These are phyloP conservation scores for Aspergillus fischeri DNA, from an alignment of 2,329 filamentous ascomycete genomes.

Conservation along the genomic window DNA sequence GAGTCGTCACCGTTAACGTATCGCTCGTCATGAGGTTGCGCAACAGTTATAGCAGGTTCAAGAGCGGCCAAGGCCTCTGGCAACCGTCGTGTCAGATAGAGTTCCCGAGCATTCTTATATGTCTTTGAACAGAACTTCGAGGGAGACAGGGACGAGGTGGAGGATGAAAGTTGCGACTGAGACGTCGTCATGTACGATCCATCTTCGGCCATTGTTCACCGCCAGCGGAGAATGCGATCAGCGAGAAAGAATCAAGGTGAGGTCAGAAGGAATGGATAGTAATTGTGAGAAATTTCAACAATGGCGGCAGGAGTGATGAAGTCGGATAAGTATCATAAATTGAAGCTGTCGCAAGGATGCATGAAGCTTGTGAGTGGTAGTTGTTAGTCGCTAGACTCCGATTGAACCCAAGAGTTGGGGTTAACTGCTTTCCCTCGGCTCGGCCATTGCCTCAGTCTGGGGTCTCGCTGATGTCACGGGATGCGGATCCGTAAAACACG, in stretches of 20 bases:
- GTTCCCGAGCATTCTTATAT: constrained; percentile 88
- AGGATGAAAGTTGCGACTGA: constrained; percentile 59
- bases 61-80: constrained; percentile 85
- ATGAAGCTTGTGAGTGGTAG: not conserved
- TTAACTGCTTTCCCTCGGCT: not conserved
- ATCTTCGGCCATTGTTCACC: constrained; percentile 31
- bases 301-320: not conserved
- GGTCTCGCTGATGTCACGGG: not conserved
- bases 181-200: constrained; percentile 29
- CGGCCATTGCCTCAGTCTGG: not conserved
- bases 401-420: not conserved
- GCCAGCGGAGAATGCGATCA: constrained; percentile 4
- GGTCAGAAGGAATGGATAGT: not conserved
- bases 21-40: constrained; percentile 31
- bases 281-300: not conserved
- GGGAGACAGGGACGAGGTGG: constrained; percentile 63
- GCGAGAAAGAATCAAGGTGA: not conserved
- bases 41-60: constrained; percentile 70
- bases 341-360: not conserved
- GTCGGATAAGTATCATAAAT: not conserved
- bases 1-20: constrained; percentile 46
- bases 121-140: constrained; percentile 70
- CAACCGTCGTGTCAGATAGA: constrained; percentile 90
- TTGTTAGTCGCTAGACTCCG: not conserved
- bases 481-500: not conserved